Conservation (phyloP, 2,329 filamentous ascomycete species). For the Stachybotrys chartarum region DNA sequence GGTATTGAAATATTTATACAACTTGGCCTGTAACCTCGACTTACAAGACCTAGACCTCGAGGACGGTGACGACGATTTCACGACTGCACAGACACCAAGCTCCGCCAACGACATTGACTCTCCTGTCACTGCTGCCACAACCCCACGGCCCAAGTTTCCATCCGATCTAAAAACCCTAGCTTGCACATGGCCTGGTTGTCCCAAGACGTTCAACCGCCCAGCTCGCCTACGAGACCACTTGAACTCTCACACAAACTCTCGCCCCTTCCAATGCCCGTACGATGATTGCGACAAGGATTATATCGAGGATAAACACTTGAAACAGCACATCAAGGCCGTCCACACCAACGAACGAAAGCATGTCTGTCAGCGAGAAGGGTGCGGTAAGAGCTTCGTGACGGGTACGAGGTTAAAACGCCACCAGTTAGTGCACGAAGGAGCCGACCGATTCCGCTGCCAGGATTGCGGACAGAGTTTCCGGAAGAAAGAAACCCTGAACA, state of each 20-base stretch:
- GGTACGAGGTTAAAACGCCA: slow-evolving; percentile 72
- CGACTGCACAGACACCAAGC: slow-evolving; percentile 21
- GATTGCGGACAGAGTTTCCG: slow-evolving; percentile 75
- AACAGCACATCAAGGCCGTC: slow-evolving; percentile 75
- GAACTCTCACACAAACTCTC: slow-evolving; percentile 77
- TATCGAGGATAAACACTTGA: slow-evolving; percentile 77
- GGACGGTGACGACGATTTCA: slow-evolving; percentile 24
- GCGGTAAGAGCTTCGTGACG: slow-evolving; percentile 75
- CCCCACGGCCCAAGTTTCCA: slow-evolving; percentile 48
- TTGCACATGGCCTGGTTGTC: slow-evolving; percentile 68
- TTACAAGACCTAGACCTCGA: slow-evolving; percentile 12
- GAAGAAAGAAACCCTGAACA: slow-evolving; percentile 78
- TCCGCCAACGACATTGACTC: slow-evolving; percentile 24
- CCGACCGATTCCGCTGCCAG: slow-evolving; percentile 68
- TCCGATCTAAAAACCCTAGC: slow-evolving; percentile 69
- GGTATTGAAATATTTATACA: background rate
- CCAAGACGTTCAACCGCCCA: slow-evolving; percentile 82
- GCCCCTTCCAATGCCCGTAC: slow-evolving; percentile 67
- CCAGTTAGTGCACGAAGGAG: slow-evolving; percentile 64
- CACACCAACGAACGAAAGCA: slow-evolving; percentile 68
- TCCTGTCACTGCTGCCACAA: slow-evolving; percentile 24
- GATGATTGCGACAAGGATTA: slow-evolving; percentile 75
- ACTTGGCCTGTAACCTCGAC: background rate
- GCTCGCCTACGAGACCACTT: slow-evolving; percentile 73
- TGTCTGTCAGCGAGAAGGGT: slow-evolving; percentile 63